Base-by-base conservation (phyloP, 1,139 yeast genomes). In the Blastobotrys serpentis region DNA sequence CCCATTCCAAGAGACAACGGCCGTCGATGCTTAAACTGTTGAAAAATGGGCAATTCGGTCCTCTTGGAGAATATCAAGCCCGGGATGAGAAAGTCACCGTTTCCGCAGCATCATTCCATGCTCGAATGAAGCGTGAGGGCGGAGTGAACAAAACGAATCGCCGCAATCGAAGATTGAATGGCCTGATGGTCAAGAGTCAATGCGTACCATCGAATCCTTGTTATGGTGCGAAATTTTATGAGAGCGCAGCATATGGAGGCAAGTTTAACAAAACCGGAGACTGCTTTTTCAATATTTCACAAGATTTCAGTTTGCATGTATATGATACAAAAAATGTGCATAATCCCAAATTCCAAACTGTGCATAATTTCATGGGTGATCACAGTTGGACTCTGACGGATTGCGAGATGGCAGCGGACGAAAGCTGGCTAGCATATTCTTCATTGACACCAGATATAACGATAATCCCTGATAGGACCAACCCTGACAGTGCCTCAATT, bases 341-440 rank as follows among this genome's bases (percentile, higher is more conserved):
- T 19, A 32, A 54, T 39, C 60, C 64, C 41, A 43, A 50, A 53
- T 55, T 52, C 48, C 26, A 54, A 37, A 30, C 51, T 46, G 38
- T 49, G 37, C 49, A 52, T 45, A 51, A 49, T 34, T 30, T 40
- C 10, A 47, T 43, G 18, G 41, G 47, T 11, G 41, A 48, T 3
- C 60, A 61, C 5, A 52, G 57, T 16, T 64, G 68, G 67, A 63
- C 68, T 2, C 54, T 64, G 37, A 64, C 68, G 6, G 68, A 64
- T 42, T 61, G 61, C 29, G 51, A 59, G 16, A 52, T 64, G 47
- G 56, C 61, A 17, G 48, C 52, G 22, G 63, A 61, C 44, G 62
- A 63, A 34, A 43, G 46, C 38, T 48, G 47, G 40, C 36, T 59
- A 10, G 63, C 60, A 2, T 56, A 51, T 34, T 52, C 57, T 29